A percentile compares a stretch with the other conserved stretches of the same genome.
These are phyloP conservation scores for Clitopilus passeckerianus DNA, from an alignment of 768 basidiomycete species.

Conservation along the genomic window DNA sequence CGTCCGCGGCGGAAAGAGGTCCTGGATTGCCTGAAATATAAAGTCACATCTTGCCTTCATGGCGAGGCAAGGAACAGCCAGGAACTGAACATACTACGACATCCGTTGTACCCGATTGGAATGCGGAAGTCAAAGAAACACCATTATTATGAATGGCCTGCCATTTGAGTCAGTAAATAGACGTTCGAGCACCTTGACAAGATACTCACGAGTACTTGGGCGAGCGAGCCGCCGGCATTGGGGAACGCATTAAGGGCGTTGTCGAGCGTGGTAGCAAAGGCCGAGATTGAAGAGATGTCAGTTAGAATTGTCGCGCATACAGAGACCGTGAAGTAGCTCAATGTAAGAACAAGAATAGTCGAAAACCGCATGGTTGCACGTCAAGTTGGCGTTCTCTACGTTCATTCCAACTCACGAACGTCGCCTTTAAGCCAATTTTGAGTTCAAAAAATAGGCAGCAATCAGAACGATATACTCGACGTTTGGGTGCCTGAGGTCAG, in stretches of 20 bases:
- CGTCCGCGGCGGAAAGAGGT: slow-evolving; percentile 15
- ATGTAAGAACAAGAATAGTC: too few species aligned
- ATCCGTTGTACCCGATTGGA: slow-evolving; percentile 19
- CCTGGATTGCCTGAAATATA: neutral
- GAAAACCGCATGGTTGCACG: too few species aligned
- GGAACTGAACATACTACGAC: slow-evolving; percentile 13
- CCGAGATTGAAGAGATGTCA: slow-evolving; percentile 17
- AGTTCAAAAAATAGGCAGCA: too few species aligned
- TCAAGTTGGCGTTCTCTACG: too few species aligned
- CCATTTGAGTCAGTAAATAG: neutral
- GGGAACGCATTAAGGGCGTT: slow-evolving; percentile 22
- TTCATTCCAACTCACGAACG: too few species aligned
- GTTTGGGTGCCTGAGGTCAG: too few species aligned
- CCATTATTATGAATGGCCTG: slow-evolving; percentile 22
- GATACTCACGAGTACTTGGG: slow-evolving; percentile 15
- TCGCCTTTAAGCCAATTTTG: too few species aligned
- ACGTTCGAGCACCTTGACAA: too few species aligned
- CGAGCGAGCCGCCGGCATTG: slow-evolving; percentile 16
- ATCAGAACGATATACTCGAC: too few species aligned
- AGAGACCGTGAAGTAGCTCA: neutral
- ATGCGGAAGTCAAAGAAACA: slow-evolving; percentile 10
- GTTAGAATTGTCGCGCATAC: slow-evolving; percentile 10
- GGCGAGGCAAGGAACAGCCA: neutral
- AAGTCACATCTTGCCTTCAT: too few species aligned
- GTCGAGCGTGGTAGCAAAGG: slow-evolving; percentile 18